Evolutionary conservation across 495 filamentous ascomycete genomes (phyloP), one percentile per base, ranked within the genome.

Genomic region (Chaetomium fimeti): DNA sequence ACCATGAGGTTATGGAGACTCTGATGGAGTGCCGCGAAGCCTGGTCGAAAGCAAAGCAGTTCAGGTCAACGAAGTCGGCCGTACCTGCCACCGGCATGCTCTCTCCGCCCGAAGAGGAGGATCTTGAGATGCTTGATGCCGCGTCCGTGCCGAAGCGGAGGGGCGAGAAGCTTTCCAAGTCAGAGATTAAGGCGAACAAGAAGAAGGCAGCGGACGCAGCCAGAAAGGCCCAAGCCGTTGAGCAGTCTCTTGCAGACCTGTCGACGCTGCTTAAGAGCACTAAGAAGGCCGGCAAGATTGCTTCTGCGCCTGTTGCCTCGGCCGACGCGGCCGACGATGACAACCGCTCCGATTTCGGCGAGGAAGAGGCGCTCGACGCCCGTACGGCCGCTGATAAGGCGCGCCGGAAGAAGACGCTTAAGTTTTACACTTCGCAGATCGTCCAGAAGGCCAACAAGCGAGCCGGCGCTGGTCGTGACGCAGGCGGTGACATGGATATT

Each of bases 381-480:
- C 77, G 74, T 60, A 69, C 77, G 62, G 88, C 89, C 0, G 89
- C 88, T 57, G 90, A 94, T 64, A 98, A 98, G 77, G 89, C 87
- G 4, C 80, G 82, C 55, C 88, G 89, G 69, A 96, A 92, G 81
- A 94, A 93, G 77, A 90, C 82, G 65, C 85, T 98, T 45, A 88
- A 91, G 60, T 98, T 98, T 78, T 97, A 98, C 82, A 97, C 95
- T 27, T 94, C 91, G 6, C 94, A 98, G 72, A 90, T 98, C 61
- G 88, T 90, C 29, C 92, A 96, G 72, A 97, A 96, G 76, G 84
- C 89, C 61, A 93, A 90, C 77, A 92, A 90, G 70, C 91, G 94
- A 40, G 87, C 81, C 5, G 86, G 81, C n/a, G 91, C 91, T 27
- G 91, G 90, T 59, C 85, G 87, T 57, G 89, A 93, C 66, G 77